Conservation (phyloP, 2,329 filamentous ascomycete species). For the Paraphoma sp. region DNA sequence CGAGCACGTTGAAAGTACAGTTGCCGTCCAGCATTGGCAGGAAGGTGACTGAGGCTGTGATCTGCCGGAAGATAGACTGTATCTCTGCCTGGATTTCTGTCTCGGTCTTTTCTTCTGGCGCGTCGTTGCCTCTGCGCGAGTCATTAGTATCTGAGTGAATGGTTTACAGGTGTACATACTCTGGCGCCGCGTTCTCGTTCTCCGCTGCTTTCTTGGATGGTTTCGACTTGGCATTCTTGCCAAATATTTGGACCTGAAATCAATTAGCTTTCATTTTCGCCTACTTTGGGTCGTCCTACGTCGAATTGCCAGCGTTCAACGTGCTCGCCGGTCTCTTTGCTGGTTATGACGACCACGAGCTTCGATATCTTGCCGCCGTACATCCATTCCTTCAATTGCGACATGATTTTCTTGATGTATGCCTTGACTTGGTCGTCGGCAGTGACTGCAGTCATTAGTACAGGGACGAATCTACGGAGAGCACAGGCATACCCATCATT, state of each 20-base stretch:
- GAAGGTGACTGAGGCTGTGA: constrained; percentile 97
- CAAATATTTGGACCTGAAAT: constrained; percentile 64
- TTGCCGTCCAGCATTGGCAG: constrained; percentile 91
- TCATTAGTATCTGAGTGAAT: constrained; percentile 26
- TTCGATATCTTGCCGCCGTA: constrained; percentile 95
- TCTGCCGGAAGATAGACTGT: constrained; percentile 95
- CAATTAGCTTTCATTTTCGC: constrained; percentile 14
- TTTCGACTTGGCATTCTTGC: constrained; percentile 58
- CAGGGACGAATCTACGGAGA: neutral
- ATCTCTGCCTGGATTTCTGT: constrained; percentile 95
- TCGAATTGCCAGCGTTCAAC: constrained; percentile 99
- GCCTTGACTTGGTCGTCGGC: constrained; percentile 98
- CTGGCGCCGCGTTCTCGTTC: constrained; percentile 72
- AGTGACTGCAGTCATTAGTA: constrained; percentile 66
- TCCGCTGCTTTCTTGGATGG: constrained; percentile 60
- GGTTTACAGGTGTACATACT: constrained; percentile 50
- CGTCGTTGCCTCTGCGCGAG: constrained; percentile 28
- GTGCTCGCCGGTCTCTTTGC: constrained; percentile 95
- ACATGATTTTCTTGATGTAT: constrained; percentile 99
- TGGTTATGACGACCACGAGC: constrained; percentile 93
- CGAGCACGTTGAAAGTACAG: constrained; percentile 98
- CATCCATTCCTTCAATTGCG: constrained; percentile 98
- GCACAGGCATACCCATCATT: constrained; percentile 74
- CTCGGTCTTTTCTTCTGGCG: constrained; percentile 78
- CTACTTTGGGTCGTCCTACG: constrained; percentile 55